These are phyloP conservation scores for Dillenia turbinata DNA, from an alignment of 164 flowering plant genomes.

Conservation along the genomic window DNA sequence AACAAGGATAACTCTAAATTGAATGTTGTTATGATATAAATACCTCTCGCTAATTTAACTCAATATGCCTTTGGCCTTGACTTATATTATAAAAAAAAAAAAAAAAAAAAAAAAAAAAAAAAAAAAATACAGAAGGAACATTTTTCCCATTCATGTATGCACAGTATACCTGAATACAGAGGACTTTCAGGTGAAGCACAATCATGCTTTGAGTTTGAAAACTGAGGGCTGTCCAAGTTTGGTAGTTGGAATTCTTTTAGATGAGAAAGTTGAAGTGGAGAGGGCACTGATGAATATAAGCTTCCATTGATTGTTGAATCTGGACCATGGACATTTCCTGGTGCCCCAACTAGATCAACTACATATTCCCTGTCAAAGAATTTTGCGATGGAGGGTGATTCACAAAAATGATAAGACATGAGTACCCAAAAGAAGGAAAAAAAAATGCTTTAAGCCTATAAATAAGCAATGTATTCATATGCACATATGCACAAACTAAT, in stretches of 20 bases:
- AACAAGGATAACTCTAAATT: no score
- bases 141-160: slow-evolving; percentile 2
- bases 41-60: background rate
- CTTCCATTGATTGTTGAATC: slow-evolving; percentile 80
- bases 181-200: slow-evolving; percentile 26
- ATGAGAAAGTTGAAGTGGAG: slow-evolving; percentile 66
- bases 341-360: slow-evolving; percentile 89
- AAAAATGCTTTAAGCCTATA: background rate
- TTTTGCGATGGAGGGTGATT: background rate
- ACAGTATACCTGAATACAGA: slow-evolving; percentile 36
- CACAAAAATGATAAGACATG: background rate
- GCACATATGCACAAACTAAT: no score
- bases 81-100: no score
- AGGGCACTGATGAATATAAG: slow-evolving; percentile 53
- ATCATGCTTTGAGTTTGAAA: slow-evolving; percentile 19
- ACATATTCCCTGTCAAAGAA: slow-evolving; percentile 76
- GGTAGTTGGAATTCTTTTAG: slow-evolving; percentile 48
- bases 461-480: no score
- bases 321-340: slow-evolving; percentile 82
- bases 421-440: background rate
- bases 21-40: background rate
- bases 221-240: slow-evolving; percentile 24
- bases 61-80: background rate
- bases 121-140: background rate
- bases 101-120: no score